Conservation (phyloP, 2,329 filamentous ascomycete genomes). For the Aspergillus pseudotamarii region DNA sequence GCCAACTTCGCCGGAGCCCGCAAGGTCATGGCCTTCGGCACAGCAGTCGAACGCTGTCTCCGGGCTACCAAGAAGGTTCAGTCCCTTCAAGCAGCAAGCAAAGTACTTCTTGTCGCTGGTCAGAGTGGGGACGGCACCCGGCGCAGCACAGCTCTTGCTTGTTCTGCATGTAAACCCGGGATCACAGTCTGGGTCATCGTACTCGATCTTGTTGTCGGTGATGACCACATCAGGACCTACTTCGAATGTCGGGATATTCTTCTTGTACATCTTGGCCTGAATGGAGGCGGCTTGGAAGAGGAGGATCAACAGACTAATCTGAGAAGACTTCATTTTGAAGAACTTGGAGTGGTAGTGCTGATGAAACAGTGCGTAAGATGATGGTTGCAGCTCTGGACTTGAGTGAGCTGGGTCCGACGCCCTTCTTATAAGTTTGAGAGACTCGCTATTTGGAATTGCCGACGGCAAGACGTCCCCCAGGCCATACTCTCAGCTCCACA, state of each 20-base stretch:
- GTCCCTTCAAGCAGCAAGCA: conserved; percentile 12
- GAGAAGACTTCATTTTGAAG: conserved; percentile 4
- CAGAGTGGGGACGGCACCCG: conserved; percentile 10
- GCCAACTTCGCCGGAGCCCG: conserved; percentile 11
- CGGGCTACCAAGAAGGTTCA: conserved; percentile 10
- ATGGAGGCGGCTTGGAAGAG: conserved; percentile 4
- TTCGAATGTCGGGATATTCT: conserved; percentile 5
- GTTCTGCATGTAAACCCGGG: conserved; percentile 5
- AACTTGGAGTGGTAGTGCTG: background rate
- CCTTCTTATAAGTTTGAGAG: background rate
- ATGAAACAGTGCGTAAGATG: background rate
- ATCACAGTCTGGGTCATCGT: conserved; percentile 10
- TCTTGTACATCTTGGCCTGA: conserved; percentile 2
- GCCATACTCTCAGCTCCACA: background rate
- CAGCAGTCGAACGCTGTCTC: conserved; percentile 20
- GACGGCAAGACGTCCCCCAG: background rate
- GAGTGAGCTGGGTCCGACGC: background rate
- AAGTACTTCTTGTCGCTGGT: conserved; percentile 11
- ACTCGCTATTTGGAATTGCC: background rate
- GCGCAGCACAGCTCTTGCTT: conserved; percentile 6
- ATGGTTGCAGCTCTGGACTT: background rate
- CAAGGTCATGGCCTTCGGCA: conserved; percentile 13
- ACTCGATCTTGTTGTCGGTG: conserved; percentile 7
- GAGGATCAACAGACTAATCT: background rate
- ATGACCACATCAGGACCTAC: conserved; percentile 5